phyloP scores from a whole-genome alignment of 192 early-diverging fungal genomes.

The Linnemannia schmuckeri region DNA sequence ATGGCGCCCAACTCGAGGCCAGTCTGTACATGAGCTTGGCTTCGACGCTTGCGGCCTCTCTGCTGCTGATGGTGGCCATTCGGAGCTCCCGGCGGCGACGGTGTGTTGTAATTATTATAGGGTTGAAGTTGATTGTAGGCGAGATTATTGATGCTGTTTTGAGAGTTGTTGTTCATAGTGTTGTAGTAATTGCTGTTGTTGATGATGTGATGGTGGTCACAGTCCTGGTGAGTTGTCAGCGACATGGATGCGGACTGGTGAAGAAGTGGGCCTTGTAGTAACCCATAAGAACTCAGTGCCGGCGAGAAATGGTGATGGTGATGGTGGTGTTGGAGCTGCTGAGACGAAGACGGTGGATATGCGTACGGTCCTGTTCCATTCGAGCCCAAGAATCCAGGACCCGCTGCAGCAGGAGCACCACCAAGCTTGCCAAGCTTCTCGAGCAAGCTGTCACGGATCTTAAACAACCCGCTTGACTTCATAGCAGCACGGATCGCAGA shows the following conservation, averaged over 20 bases:
- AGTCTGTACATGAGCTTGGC: background rate
- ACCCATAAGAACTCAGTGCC: background rate
- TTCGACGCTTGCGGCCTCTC: background rate
- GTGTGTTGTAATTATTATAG: background rate
- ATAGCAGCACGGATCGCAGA: conserved; percentile 54
- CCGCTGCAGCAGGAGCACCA: background rate
- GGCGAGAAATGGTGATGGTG: background rate
- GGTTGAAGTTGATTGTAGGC: background rate
- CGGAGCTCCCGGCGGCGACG: background rate
- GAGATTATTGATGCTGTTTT: background rate
- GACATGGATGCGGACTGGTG: background rate
- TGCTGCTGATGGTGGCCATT: background rate
- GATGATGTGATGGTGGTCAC: background rate
- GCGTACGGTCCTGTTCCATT: background rate
- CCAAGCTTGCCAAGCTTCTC: conserved; percentile 35
- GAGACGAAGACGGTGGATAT: background rate
- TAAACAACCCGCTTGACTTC: conserved; percentile 60
- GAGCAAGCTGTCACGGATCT: conserved; percentile 56
- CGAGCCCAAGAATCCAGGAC: background rate
- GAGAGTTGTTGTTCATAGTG: background rate
- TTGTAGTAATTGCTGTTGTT: background rate
- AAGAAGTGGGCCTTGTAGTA: background rate
- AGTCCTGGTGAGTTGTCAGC: background rate
- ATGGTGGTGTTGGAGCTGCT: background rate
- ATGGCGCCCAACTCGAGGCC: conserved; percentile 1